Base-by-base conservation (phyloP, 805 yeast genomes). In the Yamadazyma phyllophila region DNA sequence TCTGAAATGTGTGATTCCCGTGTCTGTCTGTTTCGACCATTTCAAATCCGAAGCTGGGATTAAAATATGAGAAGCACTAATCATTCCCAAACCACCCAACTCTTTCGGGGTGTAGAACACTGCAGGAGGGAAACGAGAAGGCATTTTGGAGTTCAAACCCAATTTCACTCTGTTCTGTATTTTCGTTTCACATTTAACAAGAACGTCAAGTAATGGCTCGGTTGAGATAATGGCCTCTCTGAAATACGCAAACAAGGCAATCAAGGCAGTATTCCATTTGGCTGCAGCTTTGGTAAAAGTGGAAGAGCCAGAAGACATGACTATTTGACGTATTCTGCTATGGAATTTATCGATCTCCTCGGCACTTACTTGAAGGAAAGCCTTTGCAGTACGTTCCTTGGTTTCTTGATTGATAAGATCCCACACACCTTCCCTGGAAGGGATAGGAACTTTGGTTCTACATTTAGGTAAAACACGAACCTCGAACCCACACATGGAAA, bases 41-140 rank as follows among this genome's bases (percentile, higher is more conserved):
- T 85, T 75, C 50, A 92, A 67, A 63, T 94, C 99, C 5, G 96
- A 84, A 0, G 96, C 86, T 0, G 99, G 99, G 53, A 94, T 94
- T 51, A 94, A 71, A 41, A 94, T 88, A 62, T 94, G 99, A 11
- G 97, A 88, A 0, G 98, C 98, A 73, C 96, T 88, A 20, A 94
- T 71, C 99, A 94, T 94, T 20, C 99, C 99, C 36, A 94, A 69
- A 36, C 99, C 99, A 41, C 99, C 99, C 2, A 94, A 69, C 62
- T 94, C 99, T 55, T 91, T 92, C 0, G 99, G 99, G 0, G 99
- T 90, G 61, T 94, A 94, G 58, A 94, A 94, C 0, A 94, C 99
- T 2, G 97, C 97, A 0, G 99, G 99, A 2, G 99, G 99, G 67
- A 94, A 94, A 45, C 99, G 75, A 0, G 97, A 83, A 0, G 99